Percentiles rank a stretch among this genome's conserved stretches.
Evolutionary conservation across 352 stramenopile species (phyloP).

Genomic region (Halophytophthora polymorphica): DNA sequence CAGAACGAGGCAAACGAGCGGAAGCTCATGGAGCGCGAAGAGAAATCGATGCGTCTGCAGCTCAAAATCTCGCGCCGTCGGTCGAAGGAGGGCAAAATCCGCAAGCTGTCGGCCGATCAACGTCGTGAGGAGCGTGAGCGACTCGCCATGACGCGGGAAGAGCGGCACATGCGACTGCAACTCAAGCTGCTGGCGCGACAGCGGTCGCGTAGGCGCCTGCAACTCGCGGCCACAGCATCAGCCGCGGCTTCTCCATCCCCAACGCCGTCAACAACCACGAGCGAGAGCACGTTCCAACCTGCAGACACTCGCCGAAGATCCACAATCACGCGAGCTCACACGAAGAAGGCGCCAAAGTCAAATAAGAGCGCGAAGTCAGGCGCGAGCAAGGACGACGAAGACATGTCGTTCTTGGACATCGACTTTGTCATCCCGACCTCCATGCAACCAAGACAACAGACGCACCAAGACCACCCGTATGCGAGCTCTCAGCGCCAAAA

Average conservation of each 20-base stretch:
- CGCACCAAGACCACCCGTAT: slow-evolving; percentile 2
- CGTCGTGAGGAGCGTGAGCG: slow-evolving; percentile 67
- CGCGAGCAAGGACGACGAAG: slow-evolving; percentile 27
- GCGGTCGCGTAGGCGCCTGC: slow-evolving; percentile 11
- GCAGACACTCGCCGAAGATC: slow-evolving; percentile 8
- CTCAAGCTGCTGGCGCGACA: slow-evolving; percentile 40
- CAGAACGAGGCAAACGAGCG: slow-evolving; percentile 58
- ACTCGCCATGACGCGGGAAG: slow-evolving; percentile 66
- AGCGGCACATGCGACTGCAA: slow-evolving; percentile 49
- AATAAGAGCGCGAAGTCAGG: slow-evolving; percentile 5
- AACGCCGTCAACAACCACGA: slow-evolving; percentile 11
- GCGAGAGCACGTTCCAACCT: slow-evolving; percentile 12
- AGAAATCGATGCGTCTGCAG: slow-evolving; percentile 52
- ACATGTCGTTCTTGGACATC: slow-evolving; percentile 49
- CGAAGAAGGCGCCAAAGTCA: slow-evolving; percentile 3
- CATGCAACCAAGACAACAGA: slow-evolving; percentile 24
- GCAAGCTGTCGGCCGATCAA: slow-evolving; percentile 44
- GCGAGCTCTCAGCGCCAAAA: background rate
- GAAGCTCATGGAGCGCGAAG: slow-evolving; percentile 70
- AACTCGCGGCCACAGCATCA: slow-evolving; percentile 1
- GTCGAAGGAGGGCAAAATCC: slow-evolving; percentile 39
- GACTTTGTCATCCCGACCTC: slow-evolving; percentile 37
- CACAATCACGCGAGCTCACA: slow-evolving; percentile 5
- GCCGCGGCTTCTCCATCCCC: background rate
- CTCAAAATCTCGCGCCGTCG: slow-evolving; percentile 57